These are phyloP conservation scores for Nidula niveotomentosa DNA, from an alignment of 1,284 basidiomycete genomes.

Conservation along the genomic window DNA sequence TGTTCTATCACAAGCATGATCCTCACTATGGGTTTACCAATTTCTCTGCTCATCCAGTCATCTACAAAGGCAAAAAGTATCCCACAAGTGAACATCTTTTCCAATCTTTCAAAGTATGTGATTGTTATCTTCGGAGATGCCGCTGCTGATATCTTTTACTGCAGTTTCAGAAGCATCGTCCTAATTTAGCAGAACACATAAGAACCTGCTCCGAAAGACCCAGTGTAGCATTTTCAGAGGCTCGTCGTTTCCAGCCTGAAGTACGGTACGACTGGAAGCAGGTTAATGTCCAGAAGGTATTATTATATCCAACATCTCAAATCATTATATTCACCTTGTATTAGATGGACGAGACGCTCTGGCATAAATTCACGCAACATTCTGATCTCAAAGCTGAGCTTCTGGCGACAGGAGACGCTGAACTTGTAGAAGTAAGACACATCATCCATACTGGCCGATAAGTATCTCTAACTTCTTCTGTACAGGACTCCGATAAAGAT, in stretches of 20 bases:
- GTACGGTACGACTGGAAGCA: slow-evolving; percentile 61
- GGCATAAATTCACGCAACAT: slow-evolving; percentile 67
- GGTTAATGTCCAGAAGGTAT: slow-evolving; percentile 60
- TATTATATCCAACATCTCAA: background rate
- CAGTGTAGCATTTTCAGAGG: slow-evolving; percentile 64
- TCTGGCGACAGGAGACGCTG: slow-evolving; percentile 57
- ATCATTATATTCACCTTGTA: background rate
- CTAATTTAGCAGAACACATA: slow-evolving; percentile 63
- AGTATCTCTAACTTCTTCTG: background rate
- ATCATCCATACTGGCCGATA: background rate
- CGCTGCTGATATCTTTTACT: slow-evolving; percentile 6
- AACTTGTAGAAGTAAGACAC: slow-evolving; percentile 55
- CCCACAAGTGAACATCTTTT: slow-evolving; percentile 71
- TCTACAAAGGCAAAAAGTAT: slow-evolving; percentile 55
- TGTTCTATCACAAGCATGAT: slow-evolving; percentile 61
- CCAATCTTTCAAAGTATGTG: slow-evolving; percentile 60
- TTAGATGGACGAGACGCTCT: slow-evolving; percentile 64
- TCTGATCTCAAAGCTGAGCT: slow-evolving; percentile 49
- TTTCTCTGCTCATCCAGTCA: slow-evolving; percentile 60
- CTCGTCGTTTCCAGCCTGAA: slow-evolving; percentile 59
- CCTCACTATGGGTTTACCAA: slow-evolving; percentile 71
- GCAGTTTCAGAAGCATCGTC: slow-evolving; percentile 56
- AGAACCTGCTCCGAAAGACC: slow-evolving; percentile 58
- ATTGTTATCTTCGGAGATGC: background rate
- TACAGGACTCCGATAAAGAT: slow-evolving; percentile 63